These are phyloP conservation scores for Colletotrichum sp. DNA, from an alignment of 2,329 filamentous ascomycete genomes.

Conservation along the genomic window DNA sequence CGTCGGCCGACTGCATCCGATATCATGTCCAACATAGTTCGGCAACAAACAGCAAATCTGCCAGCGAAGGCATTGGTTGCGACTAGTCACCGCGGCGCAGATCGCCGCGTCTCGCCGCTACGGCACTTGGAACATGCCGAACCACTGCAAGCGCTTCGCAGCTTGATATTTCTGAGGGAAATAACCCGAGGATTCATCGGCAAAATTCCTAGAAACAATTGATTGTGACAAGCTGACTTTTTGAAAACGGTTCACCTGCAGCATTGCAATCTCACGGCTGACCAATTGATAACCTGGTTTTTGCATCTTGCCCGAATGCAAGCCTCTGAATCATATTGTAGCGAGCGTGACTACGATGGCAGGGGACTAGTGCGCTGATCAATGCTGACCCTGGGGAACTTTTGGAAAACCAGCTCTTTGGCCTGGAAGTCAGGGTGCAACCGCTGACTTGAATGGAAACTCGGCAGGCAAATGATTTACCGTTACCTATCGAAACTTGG, in stretches of 20 bases:
- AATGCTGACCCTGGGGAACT: neutral
- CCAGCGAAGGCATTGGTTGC: accelerated
- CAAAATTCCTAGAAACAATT: neutral
- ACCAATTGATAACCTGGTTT: accelerated
- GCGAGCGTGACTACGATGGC: accelerated
- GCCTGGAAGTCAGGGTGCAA: neutral
- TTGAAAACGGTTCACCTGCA: accelerated
- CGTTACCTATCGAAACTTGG: accelerated
- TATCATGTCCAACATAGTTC: no score
- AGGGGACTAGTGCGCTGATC: neutral
- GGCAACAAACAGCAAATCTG: no score
- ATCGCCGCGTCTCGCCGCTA: no score
- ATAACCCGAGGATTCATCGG: neutral
- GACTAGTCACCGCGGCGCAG: no score
- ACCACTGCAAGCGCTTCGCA: neutral
- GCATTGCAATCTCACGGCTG: neutral
- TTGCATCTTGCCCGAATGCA: neutral
- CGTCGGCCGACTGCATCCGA: no score
- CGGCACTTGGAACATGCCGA: no score
- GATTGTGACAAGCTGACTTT: accelerated
- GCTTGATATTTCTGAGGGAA: accelerated
- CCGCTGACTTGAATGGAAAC: accelerated
- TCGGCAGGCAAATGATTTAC: neutral
- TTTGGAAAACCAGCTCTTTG: accelerated
- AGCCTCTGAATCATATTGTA: neutral